These are phyloP conservation scores for Phaffomyces opuntiae DNA, from an alignment of 805 yeast genomes.

Conservation along the genomic window DNA sequence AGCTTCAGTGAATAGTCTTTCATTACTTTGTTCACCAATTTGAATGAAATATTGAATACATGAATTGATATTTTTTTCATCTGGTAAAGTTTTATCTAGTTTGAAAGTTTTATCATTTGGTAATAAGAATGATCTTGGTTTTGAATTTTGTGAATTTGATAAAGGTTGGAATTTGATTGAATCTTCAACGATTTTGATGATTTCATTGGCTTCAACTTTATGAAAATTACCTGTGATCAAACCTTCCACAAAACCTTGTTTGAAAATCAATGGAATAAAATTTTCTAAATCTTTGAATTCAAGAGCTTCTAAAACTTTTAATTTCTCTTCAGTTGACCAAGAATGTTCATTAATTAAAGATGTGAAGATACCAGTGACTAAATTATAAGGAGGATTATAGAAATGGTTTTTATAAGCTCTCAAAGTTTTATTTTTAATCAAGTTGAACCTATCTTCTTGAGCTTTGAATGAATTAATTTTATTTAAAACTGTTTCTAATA, in stretches of 20 bases:
- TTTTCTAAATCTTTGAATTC: slow-evolving; percentile 41
- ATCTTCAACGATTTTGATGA: slow-evolving; percentile 36
- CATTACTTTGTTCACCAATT: slow-evolving; percentile 45
- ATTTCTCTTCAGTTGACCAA: slow-evolving; percentile 58
- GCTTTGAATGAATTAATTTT: slow-evolving; percentile 45
- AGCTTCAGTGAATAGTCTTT: slow-evolving; percentile 40
- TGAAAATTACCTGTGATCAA: slow-evolving; percentile 70
- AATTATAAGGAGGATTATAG: slow-evolving; percentile 70
- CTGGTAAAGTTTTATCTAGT: slow-evolving; percentile 47
- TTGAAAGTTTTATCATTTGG: slow-evolving; percentile 34
- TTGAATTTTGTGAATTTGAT: slow-evolving; percentile 36
- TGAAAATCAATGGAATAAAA: slow-evolving; percentile 46
- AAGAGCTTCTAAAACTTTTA: slow-evolving; percentile 37
- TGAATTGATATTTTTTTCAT: slow-evolving; percentile 69
- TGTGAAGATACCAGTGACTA: slow-evolving; percentile 57
- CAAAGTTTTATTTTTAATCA: slow-evolving; percentile 54
- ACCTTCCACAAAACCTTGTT: slow-evolving; percentile 62
- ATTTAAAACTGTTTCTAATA: slow-evolving; percentile 54
- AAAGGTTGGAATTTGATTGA: slow-evolving; percentile 32
- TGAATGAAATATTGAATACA: slow-evolving; percentile 77
- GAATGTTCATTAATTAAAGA: slow-evolving; percentile 65
- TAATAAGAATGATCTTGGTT: slow-evolving; percentile 36
- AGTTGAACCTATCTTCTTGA: slow-evolving; percentile 52
- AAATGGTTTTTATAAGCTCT: slow-evolving; percentile 65
- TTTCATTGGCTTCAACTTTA: slow-evolving; percentile 43